These are phyloP conservation scores for Backusella mclennaniae DNA, from an alignment of 192 early-diverging fungal species.

Conservation along the genomic window DNA sequence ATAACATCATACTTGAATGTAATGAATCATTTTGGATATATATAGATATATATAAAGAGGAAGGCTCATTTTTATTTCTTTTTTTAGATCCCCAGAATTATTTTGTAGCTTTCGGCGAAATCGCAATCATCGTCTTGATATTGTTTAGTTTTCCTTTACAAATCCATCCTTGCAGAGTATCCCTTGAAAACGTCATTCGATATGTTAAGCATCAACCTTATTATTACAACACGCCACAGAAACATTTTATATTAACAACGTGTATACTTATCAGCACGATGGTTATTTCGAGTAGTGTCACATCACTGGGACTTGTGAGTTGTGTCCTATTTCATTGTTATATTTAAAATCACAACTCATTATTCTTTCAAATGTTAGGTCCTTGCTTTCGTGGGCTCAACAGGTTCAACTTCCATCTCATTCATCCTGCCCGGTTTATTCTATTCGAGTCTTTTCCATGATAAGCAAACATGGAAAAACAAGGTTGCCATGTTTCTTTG, in stretches of 20 bases:
- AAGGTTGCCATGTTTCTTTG: slow-evolving; percentile 58
- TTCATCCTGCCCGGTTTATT: slow-evolving; percentile 96
- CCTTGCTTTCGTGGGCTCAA: slow-evolving; percentile 90
- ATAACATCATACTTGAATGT: slow-evolving; percentile 80
- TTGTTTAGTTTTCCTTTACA: slow-evolving; percentile 93
- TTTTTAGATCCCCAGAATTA: slow-evolving; percentile 58
- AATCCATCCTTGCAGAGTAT: slow-evolving; percentile 86
- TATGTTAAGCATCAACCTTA: slow-evolving; percentile 1
- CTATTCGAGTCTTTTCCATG: slow-evolving; percentile 77
- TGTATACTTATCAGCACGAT: background rate
- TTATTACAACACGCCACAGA: background rate
- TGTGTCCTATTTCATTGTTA: background rate
- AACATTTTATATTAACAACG: background rate
- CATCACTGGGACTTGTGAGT: background rate
- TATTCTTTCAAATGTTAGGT: slow-evolving; percentile 36
- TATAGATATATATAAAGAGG: background rate
- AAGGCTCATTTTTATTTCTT: background rate
- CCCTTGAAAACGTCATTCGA: slow-evolving; percentile 82
- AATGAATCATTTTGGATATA: too few species aligned
- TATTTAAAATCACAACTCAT: background rate
- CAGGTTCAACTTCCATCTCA: slow-evolving; percentile 92
- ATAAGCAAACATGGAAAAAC: slow-evolving; percentile 59
- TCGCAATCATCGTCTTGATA: slow-evolving; percentile 87
- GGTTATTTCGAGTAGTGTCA: background rate
- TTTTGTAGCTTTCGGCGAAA: slow-evolving; percentile 80